Base-by-base conservation (phyloP, 495 filamentous ascomycete species). In the Penicillium soppii region DNA sequence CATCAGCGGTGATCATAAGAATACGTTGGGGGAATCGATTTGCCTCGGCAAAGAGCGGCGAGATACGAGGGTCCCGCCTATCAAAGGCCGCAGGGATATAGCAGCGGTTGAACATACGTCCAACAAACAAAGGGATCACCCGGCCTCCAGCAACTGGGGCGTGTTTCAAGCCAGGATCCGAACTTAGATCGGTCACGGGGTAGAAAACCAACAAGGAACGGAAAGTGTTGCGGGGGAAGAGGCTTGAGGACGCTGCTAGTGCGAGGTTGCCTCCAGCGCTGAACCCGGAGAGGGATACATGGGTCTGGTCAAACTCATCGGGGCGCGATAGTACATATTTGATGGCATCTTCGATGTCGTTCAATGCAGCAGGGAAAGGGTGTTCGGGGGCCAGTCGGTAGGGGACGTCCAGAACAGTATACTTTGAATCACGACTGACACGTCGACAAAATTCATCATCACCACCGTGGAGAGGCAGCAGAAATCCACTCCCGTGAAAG, bases 341-440 rank as follows among this genome's bases (percentile, higher is more conserved):
- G 23, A 76, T 59, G 8, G 54, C 58, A 52, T 76, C 73, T 50
- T 77, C 70, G 27, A 80, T 87, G 54, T 95, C 90, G 30, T 95
- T 73, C 13, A 95, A 63, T 5, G 87, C 86, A 0, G 86, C 78
- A 13, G 89, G 89, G 65, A 94, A 94, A 0, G 88, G 80, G 54
- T 85, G 58, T 62, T 94, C 87, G 1, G 91, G 91, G 2, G 89
- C 82, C 3, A 95, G 78, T 8, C 90, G 80, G 67, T 96, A 96
- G 9, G 83, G 78, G 5, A 91, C 81, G 49, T 77, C 74, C 17
- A 77, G 43, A 15, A 76, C 73, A 5, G 67, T 69, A 51, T 74
- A 69, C 7, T 59, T 61, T 20, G 73, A 70, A 15, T 66, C 50
- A 7, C 43, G 52, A 45, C 65, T 68, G 43, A 77, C 47, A 22